A percentile compares a stretch with the other conserved stretches of the same genome.
Conservation (phyloP, 768 basidiomycete species). For the Pholiota conissans region DNA sequence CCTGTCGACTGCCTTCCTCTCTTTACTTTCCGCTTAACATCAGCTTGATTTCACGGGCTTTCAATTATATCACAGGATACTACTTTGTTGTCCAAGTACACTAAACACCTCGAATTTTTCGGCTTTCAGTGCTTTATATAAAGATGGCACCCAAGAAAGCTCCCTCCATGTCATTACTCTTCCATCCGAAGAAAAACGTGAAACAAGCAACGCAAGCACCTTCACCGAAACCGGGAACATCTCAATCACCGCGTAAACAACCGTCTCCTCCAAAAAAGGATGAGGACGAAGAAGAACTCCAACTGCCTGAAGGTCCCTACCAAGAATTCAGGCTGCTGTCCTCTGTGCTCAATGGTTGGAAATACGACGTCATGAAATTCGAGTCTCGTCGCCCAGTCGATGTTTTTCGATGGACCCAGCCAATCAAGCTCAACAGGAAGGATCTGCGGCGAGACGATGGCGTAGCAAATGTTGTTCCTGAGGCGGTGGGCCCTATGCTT, state of each 20-base stretch:
- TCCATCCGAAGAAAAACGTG: conserved; percentile 67
- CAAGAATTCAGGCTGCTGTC: conserved; percentile 81
- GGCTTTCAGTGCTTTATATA: not conserved
- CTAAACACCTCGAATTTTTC: not conserved
- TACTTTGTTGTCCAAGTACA: not conserved
- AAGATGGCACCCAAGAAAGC: conserved; percentile 46
- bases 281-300: conserved; percentile 50
- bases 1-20: not conserved
- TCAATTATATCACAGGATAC: not conserved
- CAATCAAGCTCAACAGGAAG: conserved; percentile 88
- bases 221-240: conserved; percentile 38
- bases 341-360: conserved; percentile 81
- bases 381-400: conserved; percentile 74
- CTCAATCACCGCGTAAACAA: conserved; percentile 40
- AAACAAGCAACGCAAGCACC: conserved; percentile 34
- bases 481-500: conserved; percentile 71
- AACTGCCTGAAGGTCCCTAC: conserved; percentile 67
- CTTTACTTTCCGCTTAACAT: not conserved
- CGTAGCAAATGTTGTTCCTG: conserved; percentile 33
- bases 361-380: conserved; percentile 93
- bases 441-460: conserved; percentile 60
- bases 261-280: conserved; percentile 19
- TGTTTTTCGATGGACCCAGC: conserved; percentile 64
- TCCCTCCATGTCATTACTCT: conserved; percentile 47
- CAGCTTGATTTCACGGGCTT: not conserved